Percentiles rank a stretch among this genome's conserved stretches.
Evolutionary conservation across 805 yeast genomes (phyloP).

Genomic region (Lipomyces starkeyi): DNA sequence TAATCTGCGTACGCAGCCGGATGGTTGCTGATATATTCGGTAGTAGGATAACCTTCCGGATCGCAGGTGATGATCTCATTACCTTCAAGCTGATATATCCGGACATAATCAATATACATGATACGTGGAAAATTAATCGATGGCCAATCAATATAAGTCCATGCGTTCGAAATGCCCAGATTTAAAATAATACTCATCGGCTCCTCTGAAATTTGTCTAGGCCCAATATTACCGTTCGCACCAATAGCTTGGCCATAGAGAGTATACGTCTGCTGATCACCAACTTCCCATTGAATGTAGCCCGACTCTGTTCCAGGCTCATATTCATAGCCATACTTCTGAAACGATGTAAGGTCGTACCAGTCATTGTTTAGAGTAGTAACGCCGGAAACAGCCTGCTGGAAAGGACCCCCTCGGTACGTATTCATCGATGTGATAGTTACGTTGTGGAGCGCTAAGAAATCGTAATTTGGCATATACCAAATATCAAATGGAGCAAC

Average conservation of each 20-base stretch:
- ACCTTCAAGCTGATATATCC: conserved; percentile 85
- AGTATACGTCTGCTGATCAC: conserved; percentile 76
- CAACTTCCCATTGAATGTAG: conserved; percentile 86
- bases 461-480: conserved; percentile 90
- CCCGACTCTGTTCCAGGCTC: conserved; percentile 69
- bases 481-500: conserved; percentile 93
- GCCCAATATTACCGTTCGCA: conserved; percentile 88
- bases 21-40: conserved; percentile 78
- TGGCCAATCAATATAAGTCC: conserved; percentile 96
- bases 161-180: conserved; percentile 85
- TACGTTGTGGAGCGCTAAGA: conserved; percentile 70
- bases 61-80: conserved; percentile 75
- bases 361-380: conserved; percentile 80
- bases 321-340: conserved; percentile 79
- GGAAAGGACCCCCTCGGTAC: conserved; percentile 91
- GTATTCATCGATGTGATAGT: conserved; percentile 81
- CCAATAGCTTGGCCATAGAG: conserved; percentile 75
- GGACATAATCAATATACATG: conserved; percentile 80
- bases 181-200: conserved; percentile 92
- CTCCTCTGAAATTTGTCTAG: conserved; percentile 82
- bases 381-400: conserved; percentile 87
- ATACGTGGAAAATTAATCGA: conserved; percentile 71
- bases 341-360: conserved; percentile 73
- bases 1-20: conserved; percentile 67
- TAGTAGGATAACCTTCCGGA: conserved; percentile 83